phyloP scores from a whole-genome alignment of 768 basidiomycete species.

The Kwoniella europaea region DNA sequence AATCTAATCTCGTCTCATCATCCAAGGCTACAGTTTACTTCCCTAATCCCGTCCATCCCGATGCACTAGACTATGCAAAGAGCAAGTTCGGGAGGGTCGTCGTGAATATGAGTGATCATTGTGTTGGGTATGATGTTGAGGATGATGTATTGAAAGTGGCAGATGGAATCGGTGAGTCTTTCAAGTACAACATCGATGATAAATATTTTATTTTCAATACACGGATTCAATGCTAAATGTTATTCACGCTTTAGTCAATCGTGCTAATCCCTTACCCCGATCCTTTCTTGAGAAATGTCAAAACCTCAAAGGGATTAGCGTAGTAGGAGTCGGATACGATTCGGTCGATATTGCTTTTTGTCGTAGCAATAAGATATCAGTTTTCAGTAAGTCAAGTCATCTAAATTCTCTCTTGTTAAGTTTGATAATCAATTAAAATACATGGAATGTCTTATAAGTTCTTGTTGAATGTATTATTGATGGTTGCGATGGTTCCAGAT shows the following conservation, averaged over 20 bases:
- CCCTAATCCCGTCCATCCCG: constrained; percentile 32
- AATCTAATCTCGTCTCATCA: constrained; percentile 1
- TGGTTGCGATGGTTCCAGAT: constrained; percentile 13
- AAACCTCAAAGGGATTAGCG: constrained; percentile 27
- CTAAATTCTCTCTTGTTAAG: neutral
- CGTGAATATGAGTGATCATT: neutral
- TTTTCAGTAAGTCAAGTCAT: constrained; percentile 25
- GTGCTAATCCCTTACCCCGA: constrained; percentile 28
- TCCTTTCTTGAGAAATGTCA: constrained; percentile 16
- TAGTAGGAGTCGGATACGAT: constrained; percentile 40
- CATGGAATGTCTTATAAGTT: too few species aligned
- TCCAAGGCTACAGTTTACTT: constrained; percentile 32
- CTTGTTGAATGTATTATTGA: neutral
- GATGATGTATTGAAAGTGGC: constrained; percentile 17
- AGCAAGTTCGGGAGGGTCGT: constrained; percentile 31
- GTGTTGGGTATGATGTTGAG: neutral
- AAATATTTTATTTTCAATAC: too few species aligned
- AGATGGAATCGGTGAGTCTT: constrained; percentile 40
- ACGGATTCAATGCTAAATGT: too few species aligned
- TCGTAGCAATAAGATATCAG: constrained; percentile 18
- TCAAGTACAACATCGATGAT: too few species aligned
- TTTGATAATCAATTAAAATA: too few species aligned
- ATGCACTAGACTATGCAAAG: constrained; percentile 30
- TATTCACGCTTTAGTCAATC: constrained; percentile 25
- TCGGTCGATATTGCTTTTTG: constrained; percentile 35